Evolutionary conservation across 805 yeast species (phyloP), one percentile per base, ranked within the genome.

Genomic region (Candida chilensis): DNA sequence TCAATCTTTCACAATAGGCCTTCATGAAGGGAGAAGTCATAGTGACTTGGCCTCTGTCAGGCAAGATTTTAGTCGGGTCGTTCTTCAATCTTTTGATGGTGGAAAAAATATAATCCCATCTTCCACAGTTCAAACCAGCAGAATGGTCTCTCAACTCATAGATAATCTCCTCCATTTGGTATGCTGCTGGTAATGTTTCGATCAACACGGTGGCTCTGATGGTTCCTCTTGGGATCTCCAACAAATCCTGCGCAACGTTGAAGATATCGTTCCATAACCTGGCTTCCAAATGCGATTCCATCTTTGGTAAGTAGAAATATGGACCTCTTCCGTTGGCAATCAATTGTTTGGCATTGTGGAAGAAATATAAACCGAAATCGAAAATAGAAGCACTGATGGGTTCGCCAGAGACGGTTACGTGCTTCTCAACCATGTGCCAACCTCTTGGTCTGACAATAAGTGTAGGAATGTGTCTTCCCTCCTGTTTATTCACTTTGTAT

Each of bases 401-500:
- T 31, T 42, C 47, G 11, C 41, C 45, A 28, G 42, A 47, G 5
- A 44, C 36, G 11, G 34, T 16, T 16, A 44, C 33, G 26, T 44
- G 48, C 31, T 37, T 39, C 17, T 44, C 48, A 16, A 37, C 45
- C 45, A 44, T 41, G 30, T 44, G 48, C 47, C 45, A 44, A 15
- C 48, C 48, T 32, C 48, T 33, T 15, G 48, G 48, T 24, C 48
- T 34, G 7, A 44, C 48, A 21, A 44, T 28, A n/a, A 44, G 17
- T 1, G 38, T 36, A 12, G 48, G 48, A 11, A 33, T 28, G 24
- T 38, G 39, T 29, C 38, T 30, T 6, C 32, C 35, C 3, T 28
- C 24, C 17, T 27, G 21, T 26, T 29, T 29, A 29, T 57, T 47
- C 30, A 62, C 56, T 38, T 50, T 50, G 41, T 62, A 62, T 20